Evolutionary conservation across 176 grass and related monocot genomes (phyloP).

Genomic region (Musa beccarii): DNA sequence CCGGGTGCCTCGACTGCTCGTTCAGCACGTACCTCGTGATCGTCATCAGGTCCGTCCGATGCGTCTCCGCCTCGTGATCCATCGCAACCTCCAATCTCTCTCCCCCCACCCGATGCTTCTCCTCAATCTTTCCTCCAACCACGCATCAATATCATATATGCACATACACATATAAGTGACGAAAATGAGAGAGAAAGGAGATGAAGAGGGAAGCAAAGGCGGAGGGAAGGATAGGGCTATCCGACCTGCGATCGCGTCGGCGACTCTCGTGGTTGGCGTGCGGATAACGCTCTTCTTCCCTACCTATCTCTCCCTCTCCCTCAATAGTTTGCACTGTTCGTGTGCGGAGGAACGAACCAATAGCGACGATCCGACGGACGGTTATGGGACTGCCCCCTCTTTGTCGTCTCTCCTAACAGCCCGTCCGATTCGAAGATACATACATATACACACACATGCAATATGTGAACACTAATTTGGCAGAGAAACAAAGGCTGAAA

Average conservation of each 20-base stretch:
- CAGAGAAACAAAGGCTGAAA: too few relatives aligned
- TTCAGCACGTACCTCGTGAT: conserved; percentile 88
- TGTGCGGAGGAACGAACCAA: neutral
- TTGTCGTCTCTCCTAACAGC: too few relatives aligned
- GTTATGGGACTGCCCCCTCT: too few relatives aligned
- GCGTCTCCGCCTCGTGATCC: conserved; percentile 75
- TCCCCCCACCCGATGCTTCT: neutral
- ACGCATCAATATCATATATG: neutral
- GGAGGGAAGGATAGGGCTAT: conserved; percentile 2
- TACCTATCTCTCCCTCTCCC: neutral
- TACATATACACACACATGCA: too few relatives aligned
- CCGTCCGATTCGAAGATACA: too few relatives aligned
- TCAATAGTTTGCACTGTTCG: neutral
- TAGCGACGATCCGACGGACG: neutral
- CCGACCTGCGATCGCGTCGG: neutral
- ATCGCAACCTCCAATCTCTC: conserved; percentile 17
- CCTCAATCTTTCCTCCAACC: neutral
- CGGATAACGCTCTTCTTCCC: neutral
- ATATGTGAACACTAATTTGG: too few relatives aligned
- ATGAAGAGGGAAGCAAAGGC: neutral
- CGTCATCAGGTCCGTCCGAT: conserved; percentile 93
- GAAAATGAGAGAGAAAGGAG: neutral
- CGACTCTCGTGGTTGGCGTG: neutral
- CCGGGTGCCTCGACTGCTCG: conserved; percentile 71
- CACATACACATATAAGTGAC: neutral